Evolutionary conservation across 2,329 filamentous ascomycete genomes (phyloP).

Genomic region (Apiospora phragmitis): DNA sequence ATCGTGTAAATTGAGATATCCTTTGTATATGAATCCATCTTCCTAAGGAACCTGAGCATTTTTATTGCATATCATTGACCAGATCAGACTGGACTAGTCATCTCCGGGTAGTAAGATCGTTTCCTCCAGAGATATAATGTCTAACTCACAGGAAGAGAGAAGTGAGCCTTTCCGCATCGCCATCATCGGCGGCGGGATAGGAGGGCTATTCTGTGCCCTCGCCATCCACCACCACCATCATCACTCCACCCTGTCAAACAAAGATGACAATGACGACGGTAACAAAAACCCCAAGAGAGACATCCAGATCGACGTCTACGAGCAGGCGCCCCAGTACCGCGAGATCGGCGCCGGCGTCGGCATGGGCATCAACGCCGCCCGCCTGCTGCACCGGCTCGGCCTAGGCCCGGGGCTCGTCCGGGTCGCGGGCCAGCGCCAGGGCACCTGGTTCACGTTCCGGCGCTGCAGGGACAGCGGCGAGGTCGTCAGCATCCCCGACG

Average conservation of each 20-base stretch:
- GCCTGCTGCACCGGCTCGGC: slow-evolving; percentile 33
- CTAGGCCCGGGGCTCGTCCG: slow-evolving; percentile 29
- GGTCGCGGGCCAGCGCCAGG: slow-evolving; percentile 30
- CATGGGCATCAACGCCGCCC: slow-evolving; percentile 36
- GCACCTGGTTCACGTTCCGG: slow-evolving; percentile 35
- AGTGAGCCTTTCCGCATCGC: slow-evolving; percentile 25
- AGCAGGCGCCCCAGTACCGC: slow-evolving; percentile 34
- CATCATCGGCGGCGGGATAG: slow-evolving; percentile 40
- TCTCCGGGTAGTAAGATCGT: no score
- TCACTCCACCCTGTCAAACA: not conserved
- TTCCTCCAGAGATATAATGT: not conserved
- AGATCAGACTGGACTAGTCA: not conserved
- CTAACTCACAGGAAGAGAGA: not conserved
- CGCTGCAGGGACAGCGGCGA: slow-evolving; percentile 36
- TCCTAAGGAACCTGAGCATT: not conserved
- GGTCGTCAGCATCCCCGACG: slow-evolving; percentile 29
- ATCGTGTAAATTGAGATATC: not conserved
- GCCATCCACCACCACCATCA: slow-evolving; percentile 33
- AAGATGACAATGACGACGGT: not conserved
- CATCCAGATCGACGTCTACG: slow-evolving; percentile 34
- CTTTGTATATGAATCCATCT: not conserved
- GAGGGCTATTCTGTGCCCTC: slow-evolving; percentile 37
- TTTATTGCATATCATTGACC: not conserved
- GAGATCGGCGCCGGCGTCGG: slow-evolving; percentile 38
- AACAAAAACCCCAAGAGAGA: not conserved